Evolutionary conservation across 1,284 basidiomycete species (phyloP), one percentile per base, ranked within the genome.

Genomic region (Rhizoctonia solani): DNA sequence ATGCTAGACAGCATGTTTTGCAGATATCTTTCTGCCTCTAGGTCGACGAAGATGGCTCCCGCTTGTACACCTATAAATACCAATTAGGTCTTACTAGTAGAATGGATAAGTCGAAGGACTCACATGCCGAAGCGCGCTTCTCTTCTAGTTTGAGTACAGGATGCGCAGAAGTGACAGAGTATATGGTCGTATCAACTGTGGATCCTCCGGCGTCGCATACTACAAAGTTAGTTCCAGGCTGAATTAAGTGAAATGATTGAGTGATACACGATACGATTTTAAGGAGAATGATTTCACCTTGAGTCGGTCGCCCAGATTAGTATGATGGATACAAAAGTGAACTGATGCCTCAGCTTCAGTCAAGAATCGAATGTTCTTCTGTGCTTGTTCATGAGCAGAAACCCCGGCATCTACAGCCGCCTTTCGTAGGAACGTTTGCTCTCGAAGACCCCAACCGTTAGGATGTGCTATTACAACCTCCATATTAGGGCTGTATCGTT

Each of bases 121-220:
- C 30, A 65, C 67, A 65, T 14, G 27, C 59, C 13, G 67, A 66
- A 21, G 68, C 68, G 14, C 46, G 41, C 16, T 21, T 49, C 44
- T 72, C 69, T 27, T 70, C 49, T 1, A 72, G 49, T 8, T 53
- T 66, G 19, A 72, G 46, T 3, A 32, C 29, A 16, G 70, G 70
- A 9, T 39, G 25, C 13, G 50, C 23, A 3, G 44, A 6, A 1
- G 37, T 61, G 29, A 69, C 69, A 8, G 39, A 25, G 52, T 72
- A 72, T 11, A 70, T 23, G 0, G 70, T 68, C 1, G 66, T 68
- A 41, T 72, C 71, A 14, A 71, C 69, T 6, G 71, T 72, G 5
- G 71, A 72, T 1, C 71, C 71, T 25, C 71, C 71, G n/a, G 71
- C 71, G 44, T 72, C 70, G 19, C 68, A 56, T 14, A 72, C 61